Evolutionary conservation across 768 basidiomycete species (phyloP).

Genomic region (Lactarius hengduanensis): DNA sequence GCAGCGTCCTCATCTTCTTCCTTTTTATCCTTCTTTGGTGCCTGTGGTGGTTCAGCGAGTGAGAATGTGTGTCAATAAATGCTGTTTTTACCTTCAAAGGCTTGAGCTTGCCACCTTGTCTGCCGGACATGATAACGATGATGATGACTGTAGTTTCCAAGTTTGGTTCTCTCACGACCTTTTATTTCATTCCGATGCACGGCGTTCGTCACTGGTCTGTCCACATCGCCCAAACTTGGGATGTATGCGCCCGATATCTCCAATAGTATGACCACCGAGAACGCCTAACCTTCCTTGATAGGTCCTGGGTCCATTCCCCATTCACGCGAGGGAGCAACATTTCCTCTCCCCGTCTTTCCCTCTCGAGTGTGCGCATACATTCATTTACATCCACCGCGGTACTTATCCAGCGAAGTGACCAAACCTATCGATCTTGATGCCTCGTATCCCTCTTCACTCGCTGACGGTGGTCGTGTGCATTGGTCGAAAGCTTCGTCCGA

Average conservation of each 20-base stretch:
- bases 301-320: conserved; percentile 82
- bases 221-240: conserved; percentile 39
- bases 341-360: conserved; percentile 78
- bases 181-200: neutral
- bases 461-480: conserved; percentile 56
- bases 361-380: conserved; percentile 50
- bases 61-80: neutral
- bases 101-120: conserved; percentile 86
- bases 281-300: conserved; percentile 31
- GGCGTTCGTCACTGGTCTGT: conserved; percentile 1
- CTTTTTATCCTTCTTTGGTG: conserved; percentile 79
- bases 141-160: conserved; percentile 8
- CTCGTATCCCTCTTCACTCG: conserved; percentile 66
- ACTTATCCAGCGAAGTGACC: conserved; percentile 41
- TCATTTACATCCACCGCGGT: neutral
- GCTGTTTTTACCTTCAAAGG: conserved; percentile 67
- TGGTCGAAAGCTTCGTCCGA: conserved; percentile 53
- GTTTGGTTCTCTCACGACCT: neutral
- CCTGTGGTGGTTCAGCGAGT: conserved; percentile 41
- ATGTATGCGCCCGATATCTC: conserved; percentile 60
- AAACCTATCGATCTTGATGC: conserved; percentile 48
- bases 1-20: conserved; percentile 68
- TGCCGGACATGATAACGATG: conserved; percentile 48
- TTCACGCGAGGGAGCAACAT: conserved; percentile 82
- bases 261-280: neutral